phyloP scores from a whole-genome alignment of 2,329 filamentous ascomycete genomes.

The Chaetomium globosum region DNA sequence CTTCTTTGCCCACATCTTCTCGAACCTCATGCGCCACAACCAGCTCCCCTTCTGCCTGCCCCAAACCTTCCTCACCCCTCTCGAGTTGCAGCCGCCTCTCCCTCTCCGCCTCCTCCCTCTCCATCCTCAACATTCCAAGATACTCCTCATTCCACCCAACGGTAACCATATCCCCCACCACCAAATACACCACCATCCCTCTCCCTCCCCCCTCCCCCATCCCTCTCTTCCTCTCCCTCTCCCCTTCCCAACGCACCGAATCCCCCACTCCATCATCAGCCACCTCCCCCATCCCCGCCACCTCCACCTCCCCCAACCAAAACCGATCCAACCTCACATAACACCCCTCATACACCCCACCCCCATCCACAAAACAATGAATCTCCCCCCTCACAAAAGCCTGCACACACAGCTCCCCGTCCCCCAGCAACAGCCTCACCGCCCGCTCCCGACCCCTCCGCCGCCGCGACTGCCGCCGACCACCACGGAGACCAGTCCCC shows the following conservation, averaged over 20 bases:
- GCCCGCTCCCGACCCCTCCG: conserved; percentile 39
- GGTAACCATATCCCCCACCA: conserved; percentile 50
- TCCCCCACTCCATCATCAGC: background rate
- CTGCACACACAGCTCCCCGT: conserved; percentile 59
- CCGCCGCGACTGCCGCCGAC: background rate
- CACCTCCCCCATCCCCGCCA: background rate
- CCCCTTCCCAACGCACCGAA: background rate
- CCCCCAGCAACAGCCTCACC: conserved; percentile 54
- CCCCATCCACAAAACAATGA: conserved; percentile 52
- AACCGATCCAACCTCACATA: conserved; percentile 54
- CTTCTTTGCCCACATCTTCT: background rate
- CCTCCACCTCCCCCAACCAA: conserved; percentile 34
- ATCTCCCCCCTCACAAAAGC: conserved; percentile 51
- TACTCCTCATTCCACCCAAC: conserved; percentile 55
- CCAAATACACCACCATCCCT: conserved; percentile 48
- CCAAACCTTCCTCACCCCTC: background rate
- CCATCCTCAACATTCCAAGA: conserved; percentile 35
- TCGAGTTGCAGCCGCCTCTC: background rate
- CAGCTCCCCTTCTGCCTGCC: background rate
- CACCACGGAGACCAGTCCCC: background rate
- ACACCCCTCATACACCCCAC: conserved; percentile 51
- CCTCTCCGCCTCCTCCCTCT: conserved; percentile 8
- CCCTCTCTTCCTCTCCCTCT: no score
- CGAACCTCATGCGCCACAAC: background rate
- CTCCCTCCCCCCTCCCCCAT: background rate